phyloP scores from a whole-genome alignment of 495 filamentous ascomycete genomes.

The Trichoderma erinaceum region DNA sequence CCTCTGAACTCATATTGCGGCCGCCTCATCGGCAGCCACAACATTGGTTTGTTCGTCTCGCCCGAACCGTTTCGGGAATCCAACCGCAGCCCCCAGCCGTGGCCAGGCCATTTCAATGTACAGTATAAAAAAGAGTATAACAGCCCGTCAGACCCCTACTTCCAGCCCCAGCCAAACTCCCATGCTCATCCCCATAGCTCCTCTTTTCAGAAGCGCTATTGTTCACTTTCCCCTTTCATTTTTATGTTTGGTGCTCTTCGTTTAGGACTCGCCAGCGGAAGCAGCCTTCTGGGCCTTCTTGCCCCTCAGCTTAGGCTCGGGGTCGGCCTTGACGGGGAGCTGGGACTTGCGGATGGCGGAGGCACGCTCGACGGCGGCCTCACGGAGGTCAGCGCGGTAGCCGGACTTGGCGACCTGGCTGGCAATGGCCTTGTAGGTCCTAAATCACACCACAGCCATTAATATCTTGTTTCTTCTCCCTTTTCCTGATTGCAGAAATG shows the following conservation, averaged over 20 bases:
- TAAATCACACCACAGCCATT: constrained; percentile 33
- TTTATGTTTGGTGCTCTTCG: constrained; percentile 11
- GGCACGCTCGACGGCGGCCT: constrained; percentile 80
- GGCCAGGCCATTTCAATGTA: neutral
- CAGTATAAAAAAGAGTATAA: neutral
- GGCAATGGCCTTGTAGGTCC: constrained; percentile 83
- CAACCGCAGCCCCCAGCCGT: neutral
- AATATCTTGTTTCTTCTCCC: neutral
- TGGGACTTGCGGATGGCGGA: constrained; percentile 78
- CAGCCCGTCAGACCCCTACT: constrained; percentile 4
- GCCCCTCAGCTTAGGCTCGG: constrained; percentile 70
- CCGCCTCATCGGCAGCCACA: neutral
- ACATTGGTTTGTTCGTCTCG: neutral
- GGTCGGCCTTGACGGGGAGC: constrained; percentile 66
- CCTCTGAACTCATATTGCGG: neutral
- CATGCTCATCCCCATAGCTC: neutral
- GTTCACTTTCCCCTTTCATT: constrained; percentile 15
- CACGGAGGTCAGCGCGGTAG: constrained; percentile 83
- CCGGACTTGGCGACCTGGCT: constrained; percentile 69
- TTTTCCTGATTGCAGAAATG: neutral
- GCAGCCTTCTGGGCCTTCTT: constrained; percentile 73
- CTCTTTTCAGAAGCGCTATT: constrained; percentile 16
- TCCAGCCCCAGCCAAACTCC: constrained; percentile 8
- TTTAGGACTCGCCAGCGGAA: constrained; percentile 32
- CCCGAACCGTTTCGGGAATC: neutral